Conservation (phyloP, 139 green algal genomes). For the Asterochloris sp. region DNA sequence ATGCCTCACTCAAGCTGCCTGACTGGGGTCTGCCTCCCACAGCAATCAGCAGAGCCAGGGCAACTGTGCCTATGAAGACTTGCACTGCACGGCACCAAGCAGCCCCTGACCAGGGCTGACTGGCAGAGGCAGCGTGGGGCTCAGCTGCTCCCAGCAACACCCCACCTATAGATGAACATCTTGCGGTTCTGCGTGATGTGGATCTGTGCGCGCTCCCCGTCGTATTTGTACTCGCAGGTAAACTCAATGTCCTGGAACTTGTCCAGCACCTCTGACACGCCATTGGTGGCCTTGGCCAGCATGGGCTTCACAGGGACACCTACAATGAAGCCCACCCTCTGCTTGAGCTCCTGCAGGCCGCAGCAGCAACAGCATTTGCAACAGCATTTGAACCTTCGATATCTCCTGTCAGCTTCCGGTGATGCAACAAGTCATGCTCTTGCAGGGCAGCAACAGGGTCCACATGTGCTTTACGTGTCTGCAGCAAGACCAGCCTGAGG, state of each 20-base stretch:
- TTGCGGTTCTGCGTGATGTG: slow-evolving; percentile 68
- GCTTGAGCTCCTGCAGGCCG: slow-evolving; percentile 43
- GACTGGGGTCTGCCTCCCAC: too few species aligned
- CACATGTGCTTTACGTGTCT: too few species aligned
- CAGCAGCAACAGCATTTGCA: not conserved
- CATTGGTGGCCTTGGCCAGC: slow-evolving; percentile 92
- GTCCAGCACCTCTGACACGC: slow-evolving; percentile 84
- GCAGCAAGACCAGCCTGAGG: too few species aligned
- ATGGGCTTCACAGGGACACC: slow-evolving; percentile 89
- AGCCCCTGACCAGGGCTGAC: too few species aligned
- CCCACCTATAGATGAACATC: slow-evolving; percentile 32
- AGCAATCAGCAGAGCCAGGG: too few species aligned
- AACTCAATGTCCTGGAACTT: slow-evolving; percentile 87
- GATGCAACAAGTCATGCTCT: not conserved
- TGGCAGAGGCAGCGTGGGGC: too few species aligned
- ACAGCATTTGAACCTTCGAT: too few species aligned
- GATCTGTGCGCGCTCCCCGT: slow-evolving; percentile 91
- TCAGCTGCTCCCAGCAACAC: too few species aligned
- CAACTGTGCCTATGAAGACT: too few species aligned
- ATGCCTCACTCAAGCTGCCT: too few species aligned
- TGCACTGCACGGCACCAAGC: too few species aligned
- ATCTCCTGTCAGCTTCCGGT: not conserved
- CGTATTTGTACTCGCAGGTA: slow-evolving; percentile 99
- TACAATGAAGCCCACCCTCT: slow-evolving; percentile 78
- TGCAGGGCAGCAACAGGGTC: too few species aligned